A percentile compares a stretch with the other conserved stretches of the same genome.
phyloP scores from a whole-genome alignment of 164 flowering plant species.

The Paratinospora sagittata region DNA sequence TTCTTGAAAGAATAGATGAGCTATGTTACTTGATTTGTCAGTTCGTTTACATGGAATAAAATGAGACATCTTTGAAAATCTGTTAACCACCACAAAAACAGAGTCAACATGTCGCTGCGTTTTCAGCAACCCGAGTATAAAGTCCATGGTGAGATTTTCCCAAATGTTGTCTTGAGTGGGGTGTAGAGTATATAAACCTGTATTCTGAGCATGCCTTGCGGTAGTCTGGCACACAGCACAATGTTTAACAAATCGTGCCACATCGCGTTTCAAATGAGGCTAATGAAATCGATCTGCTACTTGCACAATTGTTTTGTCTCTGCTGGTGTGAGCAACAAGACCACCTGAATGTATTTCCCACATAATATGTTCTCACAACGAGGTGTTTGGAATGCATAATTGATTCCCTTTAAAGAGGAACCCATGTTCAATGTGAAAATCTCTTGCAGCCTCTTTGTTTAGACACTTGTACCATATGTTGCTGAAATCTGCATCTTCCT shows the following conservation, averaged over 20 bases:
- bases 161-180: background rate
- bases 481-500: background rate
- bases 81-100: slow-evolving; percentile 9
- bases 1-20: background rate
- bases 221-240: background rate
- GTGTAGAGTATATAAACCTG: slow-evolving; percentile 3
- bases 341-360: background rate
- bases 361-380: background rate
- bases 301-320: slow-evolving; percentile 2
- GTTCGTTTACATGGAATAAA: background rate
- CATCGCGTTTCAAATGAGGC: background rate
- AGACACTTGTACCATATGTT: background rate
- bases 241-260: background rate
- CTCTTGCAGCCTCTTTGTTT: background rate
- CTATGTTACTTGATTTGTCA: background rate
- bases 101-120: slow-evolving; percentile 3
- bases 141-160: slow-evolving; percentile 10
- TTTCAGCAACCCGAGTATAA: background rate
- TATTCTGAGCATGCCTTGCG: background rate
- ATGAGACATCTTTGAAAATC: too few relatives aligned
- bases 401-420: slow-evolving; percentile 1
- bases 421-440: background rate
- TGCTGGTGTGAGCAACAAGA: background rate
- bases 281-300: background rate
- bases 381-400: background rate